Conservation (phyloP, 2,329 filamentous ascomycete species). For the Alternaria infectoria region DNA sequence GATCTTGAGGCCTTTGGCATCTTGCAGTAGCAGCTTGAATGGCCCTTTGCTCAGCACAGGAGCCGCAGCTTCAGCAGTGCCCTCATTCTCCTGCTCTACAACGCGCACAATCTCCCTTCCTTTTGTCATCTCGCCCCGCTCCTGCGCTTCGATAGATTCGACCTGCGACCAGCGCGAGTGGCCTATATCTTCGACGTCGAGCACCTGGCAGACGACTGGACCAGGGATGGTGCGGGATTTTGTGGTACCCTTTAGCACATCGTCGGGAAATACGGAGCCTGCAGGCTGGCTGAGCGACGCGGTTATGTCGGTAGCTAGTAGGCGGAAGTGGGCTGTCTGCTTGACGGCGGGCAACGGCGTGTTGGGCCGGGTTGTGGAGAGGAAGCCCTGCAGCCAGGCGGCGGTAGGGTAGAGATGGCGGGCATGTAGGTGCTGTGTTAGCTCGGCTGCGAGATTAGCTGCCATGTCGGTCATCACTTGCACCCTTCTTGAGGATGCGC, state of each 20-base stretch:
- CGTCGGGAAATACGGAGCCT: constrained; percentile 62
- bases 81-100: constrained; percentile 58
- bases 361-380: constrained; percentile 60
- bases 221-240: constrained; percentile 64
- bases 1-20: constrained; percentile 69
- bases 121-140: constrained; percentile 73
- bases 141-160: constrained; percentile 76
- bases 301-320: constrained; percentile 80
- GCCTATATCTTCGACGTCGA: constrained; percentile 85
- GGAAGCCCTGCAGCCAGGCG: constrained; percentile 69
- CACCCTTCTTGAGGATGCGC: neutral
- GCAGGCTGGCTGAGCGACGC: constrained; percentile 56
- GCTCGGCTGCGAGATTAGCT: constrained; percentile 41
- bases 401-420: constrained; percentile 62
- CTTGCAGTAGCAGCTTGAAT: constrained; percentile 83
- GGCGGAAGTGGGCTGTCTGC: constrained; percentile 79
- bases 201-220: constrained; percentile 77
- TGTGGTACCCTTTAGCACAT: constrained; percentile 61
- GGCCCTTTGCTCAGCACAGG: constrained; percentile 61
- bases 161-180: constrained; percentile 85
- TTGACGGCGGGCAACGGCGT: constrained; percentile 73
- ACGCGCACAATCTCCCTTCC: constrained; percentile 85
- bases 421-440: constrained; percentile 61
- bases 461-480: constrained; percentile 29
- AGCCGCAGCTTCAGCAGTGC: constrained; percentile 32